A percentile compares a stretch with the other conserved stretches of the same genome.
Conservation (phyloP, 2,329 filamentous ascomycete genomes). For the Tolypocladium album region DNA sequence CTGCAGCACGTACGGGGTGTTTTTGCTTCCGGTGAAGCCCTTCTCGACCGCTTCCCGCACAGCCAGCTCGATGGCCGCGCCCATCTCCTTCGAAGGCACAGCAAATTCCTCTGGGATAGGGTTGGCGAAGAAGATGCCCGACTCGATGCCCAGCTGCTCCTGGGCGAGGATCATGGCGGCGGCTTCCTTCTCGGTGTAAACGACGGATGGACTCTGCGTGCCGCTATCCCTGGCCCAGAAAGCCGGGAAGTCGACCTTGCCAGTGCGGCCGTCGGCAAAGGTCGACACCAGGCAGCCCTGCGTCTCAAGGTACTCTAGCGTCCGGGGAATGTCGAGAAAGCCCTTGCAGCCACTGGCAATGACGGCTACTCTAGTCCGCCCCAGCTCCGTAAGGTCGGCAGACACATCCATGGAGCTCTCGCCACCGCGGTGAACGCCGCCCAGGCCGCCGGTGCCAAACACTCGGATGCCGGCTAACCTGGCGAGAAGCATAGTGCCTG, state of each 20-base stretch:
- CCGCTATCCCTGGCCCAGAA: slow-evolving; percentile 91
- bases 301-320: slow-evolving; percentile 66
- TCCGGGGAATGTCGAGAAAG: slow-evolving; percentile 84
- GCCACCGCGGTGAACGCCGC: slow-evolving; percentile 85
- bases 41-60: slow-evolving; percentile 52
- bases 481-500: slow-evolving; percentile 86
- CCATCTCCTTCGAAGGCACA: slow-evolving; percentile 62
- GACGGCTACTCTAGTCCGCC: slow-evolving; percentile 78
- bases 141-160: slow-evolving; percentile 58
- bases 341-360: slow-evolving; percentile 90
- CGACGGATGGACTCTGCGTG: slow-evolving; percentile 62
- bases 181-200: slow-evolving; percentile 69
- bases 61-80: slow-evolving; percentile 56
- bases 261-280: slow-evolving; percentile 71
- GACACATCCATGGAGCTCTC: slow-evolving; percentile 87
- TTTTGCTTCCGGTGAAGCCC: slow-evolving; percentile 61
- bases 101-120: slow-evolving; percentile 64
- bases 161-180: slow-evolving; percentile 83
- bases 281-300: slow-evolving; percentile 76
- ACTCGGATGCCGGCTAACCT: slow-evolving; percentile 79
- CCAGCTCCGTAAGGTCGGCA: slow-evolving; percentile 88
- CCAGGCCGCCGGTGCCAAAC: slow-evolving; percentile 89
- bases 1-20: slow-evolving; percentile 73
- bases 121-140: slow-evolving; percentile 81
- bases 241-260: slow-evolving; percentile 73